Base-by-base conservation (phyloP, 1,284 basidiomycete species). In the Afroboletus lepidellus region DNA sequence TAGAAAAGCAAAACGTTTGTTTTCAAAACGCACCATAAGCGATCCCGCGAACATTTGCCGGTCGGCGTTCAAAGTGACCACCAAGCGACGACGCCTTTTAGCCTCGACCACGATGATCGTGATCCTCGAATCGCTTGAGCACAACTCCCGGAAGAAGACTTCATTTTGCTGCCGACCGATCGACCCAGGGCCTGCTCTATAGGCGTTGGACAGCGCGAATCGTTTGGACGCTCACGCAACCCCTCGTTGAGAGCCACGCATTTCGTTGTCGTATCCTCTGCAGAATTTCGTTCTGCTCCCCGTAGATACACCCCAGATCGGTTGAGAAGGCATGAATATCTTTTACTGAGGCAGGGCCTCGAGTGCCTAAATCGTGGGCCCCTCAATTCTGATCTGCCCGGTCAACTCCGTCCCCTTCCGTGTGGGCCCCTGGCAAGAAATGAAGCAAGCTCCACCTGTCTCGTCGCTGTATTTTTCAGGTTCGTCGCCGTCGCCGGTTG, bases 1-100 rank as follows among this genome's bases (percentile, higher is more conserved):
- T 15, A 47, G 20, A 39, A 25, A 33, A 33, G 30, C 42, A 48
- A 52, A 25, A 12, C 24, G 44, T 41, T 27, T 33, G 43, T 32
- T 43, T 52, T 39, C n/a, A 46, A 49, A 52, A 20, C 2, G 20
- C 8, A 41, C 0, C 34, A 13, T 60, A 66, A 68, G 64, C 64
- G 64, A 66, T 65, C 64, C 64, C 64, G 64, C 64, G 64, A 65
- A 60, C 57, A 55, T 64, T 64, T 64, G 46, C 60, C 63, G 62
- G 54, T 51, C 65, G 64, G 64, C 41, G 46, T 63, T 59, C 52
- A 34, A 53, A 56, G 53, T 34, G 52, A 23, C 38, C 43, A 48
- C 46, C 63, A 65, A 69, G 65, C 63, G 63, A 69, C 50, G 66
- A 65, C 46, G 50, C 39, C 58, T 57, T 65, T 66, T 38, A 64